Evolutionary conservation across 257 asterid genomes (phyloP).

Genomic region (Thymus mandschuricus): DNA sequence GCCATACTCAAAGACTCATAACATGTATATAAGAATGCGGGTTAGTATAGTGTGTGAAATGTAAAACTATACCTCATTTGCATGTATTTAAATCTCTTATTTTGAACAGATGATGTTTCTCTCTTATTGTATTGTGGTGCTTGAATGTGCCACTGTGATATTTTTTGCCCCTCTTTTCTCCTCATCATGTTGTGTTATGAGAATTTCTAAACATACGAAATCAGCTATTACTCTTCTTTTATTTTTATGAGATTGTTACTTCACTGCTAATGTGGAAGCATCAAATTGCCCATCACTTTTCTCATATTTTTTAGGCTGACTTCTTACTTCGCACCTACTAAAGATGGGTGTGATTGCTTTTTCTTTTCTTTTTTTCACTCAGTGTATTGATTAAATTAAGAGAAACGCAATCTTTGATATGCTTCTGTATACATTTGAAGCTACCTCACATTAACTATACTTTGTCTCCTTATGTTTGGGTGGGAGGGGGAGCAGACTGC

Average conservation of each 20-base stretch:
- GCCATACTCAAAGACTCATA: conserved; percentile 32
- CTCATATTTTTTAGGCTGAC: conserved; percentile 17
- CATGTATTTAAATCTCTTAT: conserved; percentile 21
- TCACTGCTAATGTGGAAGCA: conserved; percentile 19
- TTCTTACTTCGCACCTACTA: conserved; percentile 15
- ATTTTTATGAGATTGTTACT: conserved; percentile 16
- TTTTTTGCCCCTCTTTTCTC: neutral
- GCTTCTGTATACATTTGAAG: conserved; percentile 11
- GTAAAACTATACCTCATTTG: conserved; percentile 22
- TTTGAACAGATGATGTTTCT: neutral
- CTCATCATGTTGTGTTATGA: conserved; percentile 14
- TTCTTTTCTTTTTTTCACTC: no score
- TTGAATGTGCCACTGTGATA: conserved; percentile 1
- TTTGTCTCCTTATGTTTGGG: neutral
- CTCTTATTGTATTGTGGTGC: conserved; percentile 3
- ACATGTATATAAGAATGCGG: conserved; percentile 33
- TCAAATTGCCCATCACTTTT: conserved; percentile 14
- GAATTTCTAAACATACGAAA: conserved; percentile 15
- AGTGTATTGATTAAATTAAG: no score
- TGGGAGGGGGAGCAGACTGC: no score
- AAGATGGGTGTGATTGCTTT: no score
- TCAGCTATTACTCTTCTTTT: neutral
- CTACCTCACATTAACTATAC: no score
- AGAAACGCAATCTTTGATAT: conserved; percentile 9
- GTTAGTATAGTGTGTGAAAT: conserved; percentile 36